Base-by-base conservation (phyloP, 441 rosid genomes). In the Gossypium trilobum region DNA sequence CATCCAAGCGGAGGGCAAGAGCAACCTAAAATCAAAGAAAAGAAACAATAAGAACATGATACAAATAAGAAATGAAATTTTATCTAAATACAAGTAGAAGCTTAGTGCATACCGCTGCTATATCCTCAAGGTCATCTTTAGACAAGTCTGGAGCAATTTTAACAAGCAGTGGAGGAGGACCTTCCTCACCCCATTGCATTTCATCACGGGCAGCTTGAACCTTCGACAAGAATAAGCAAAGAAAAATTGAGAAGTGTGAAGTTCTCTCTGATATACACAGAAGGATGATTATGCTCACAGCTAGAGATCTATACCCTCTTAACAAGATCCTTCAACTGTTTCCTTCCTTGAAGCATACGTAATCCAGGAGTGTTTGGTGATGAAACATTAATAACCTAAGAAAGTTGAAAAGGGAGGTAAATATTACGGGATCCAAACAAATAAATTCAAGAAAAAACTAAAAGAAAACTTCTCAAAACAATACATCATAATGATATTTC, bases 121-220 rank as follows among this genome's bases (percentile, higher is more conserved):
- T 94, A 79, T 94, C 99, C 80, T 92, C 97, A 62, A 92, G 95
- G 85, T 94, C 99, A 84, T 88, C 95, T 79, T 80, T 86, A 1
- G 97, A 89, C 80, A 94, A 82, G 84, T 94, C 99, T 68, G 99
- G 99, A 78, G 97, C 97, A 76, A 94, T 92, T 81, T 94, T 94
- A 36, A 94, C 97, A 68, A 94, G 91, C 80, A 94, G 80, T 63
- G 97, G 99, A 81, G 97, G 99, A 44, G 97, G 97, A 36, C 99
- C 97, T 56, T 90, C 99, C 81, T 92, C 99, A 68, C 93, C 99
- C 97, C 99, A 94, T 72, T 94, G 99, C 99, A 94, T 94, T 84
- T 94, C 97, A 89, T 94, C 97, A 63, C 97, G 85, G 60, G 99
- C 97, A 83, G 97, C 99, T 88, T 90, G 97, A 75, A 94, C 81